These are phyloP conservation scores for Sclerotinia borealis DNA, from an alignment of 2,329 filamentous ascomycete genomes.

Conservation along the genomic window DNA sequence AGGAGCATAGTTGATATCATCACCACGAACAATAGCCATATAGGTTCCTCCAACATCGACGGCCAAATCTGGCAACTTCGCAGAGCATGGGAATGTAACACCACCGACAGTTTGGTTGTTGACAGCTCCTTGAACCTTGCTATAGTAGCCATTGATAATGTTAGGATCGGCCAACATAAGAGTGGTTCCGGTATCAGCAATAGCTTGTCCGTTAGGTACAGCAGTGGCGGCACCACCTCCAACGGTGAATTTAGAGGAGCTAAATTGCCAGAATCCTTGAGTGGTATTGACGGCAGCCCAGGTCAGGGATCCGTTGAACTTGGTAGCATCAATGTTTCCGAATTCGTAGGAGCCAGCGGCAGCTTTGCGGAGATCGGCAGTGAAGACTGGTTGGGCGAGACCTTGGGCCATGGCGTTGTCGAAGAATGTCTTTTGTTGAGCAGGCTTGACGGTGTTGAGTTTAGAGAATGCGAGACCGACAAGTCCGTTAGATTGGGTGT, in stretches of 20 bases:
- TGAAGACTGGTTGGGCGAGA: conserved; percentile 51
- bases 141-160: conserved; percentile 38
- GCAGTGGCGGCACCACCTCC: conserved; percentile 47
- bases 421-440: conserved; percentile 34
- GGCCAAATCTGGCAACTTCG: conserved; percentile 33
- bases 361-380: conserved; percentile 46
- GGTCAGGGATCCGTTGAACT: conserved; percentile 48
- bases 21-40: conserved; percentile 40
- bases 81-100: conserved; percentile 35
- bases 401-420: conserved; percentile 28
- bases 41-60: conserved; percentile 36
- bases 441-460: conserved; percentile 33
- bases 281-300: conserved; percentile 45
- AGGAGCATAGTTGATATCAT: conserved; percentile 47
- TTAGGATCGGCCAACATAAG: conserved; percentile 35
- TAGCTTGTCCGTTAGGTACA: conserved; percentile 48
- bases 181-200: conserved; percentile 40
- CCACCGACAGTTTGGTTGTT: conserved; percentile 34
- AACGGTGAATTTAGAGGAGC: conserved; percentile 43
- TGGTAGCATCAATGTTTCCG: conserved; percentile 47
- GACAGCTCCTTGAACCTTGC: conserved; percentile 33
- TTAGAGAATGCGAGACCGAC: conserved; percentile 50
- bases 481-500: conserved; percentile 47
- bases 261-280: conserved; percentile 52
- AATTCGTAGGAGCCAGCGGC: conserved; percentile 48